phyloP scores from a whole-genome alignment of 306 rosid species.

The Pueraria montana region DNA sequence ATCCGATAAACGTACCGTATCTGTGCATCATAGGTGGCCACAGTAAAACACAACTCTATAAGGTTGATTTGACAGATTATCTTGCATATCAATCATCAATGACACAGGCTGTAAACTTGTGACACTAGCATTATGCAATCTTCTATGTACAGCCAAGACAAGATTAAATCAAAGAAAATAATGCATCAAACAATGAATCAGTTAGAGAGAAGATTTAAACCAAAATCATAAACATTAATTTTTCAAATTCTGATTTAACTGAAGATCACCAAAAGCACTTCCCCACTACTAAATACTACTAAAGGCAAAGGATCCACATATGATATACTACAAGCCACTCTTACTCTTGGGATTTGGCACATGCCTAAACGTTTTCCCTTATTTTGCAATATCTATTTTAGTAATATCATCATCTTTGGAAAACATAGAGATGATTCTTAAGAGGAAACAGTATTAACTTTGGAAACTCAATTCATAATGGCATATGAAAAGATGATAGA shows the following conservation, averaged over 20 bases:
- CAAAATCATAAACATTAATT: constrained; percentile 20
- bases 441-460: constrained; percentile 5
- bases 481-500: neutral
- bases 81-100: constrained; percentile 18
- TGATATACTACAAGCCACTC: constrained; percentile 3
- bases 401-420: neutral
- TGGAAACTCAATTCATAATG: neutral
- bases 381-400: neutral
- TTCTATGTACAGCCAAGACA: constrained; percentile 28
- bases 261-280: constrained; percentile 1
- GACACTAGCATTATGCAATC: constrained; percentile 1
- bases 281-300: neutral
- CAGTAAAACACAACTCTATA: constrained; percentile 21
- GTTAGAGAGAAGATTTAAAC: constrained; percentile 1
- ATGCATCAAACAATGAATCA: neutral
- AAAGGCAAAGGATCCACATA: constrained; percentile 4
- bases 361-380: neutral
- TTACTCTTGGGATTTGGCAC: neutral
- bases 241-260: constrained; percentile 33
- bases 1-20: no score
- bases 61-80: neutral
- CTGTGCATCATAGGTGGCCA: no score
- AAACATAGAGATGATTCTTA: neutral
- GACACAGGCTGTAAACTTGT: constrained; percentile 33
- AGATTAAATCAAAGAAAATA: constrained; percentile 38